A percentile compares a stretch with the other conserved stretches of the same genome.
These are phyloP conservation scores for Favolaschia claudopus DNA, from an alignment of 768 basidiomycete species.

Conservation along the genomic window DNA sequence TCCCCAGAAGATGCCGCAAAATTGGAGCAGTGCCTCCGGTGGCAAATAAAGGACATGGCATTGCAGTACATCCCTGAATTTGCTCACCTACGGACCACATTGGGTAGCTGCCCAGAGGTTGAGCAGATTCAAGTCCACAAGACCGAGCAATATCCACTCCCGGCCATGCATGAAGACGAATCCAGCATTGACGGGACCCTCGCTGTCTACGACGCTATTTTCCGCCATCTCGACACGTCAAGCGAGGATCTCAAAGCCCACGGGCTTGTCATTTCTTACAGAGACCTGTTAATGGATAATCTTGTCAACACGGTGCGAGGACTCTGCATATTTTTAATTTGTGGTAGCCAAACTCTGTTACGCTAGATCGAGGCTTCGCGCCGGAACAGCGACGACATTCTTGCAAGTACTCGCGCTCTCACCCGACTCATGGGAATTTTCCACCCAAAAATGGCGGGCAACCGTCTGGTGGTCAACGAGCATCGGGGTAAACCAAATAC, in stretches of 20 bases:
- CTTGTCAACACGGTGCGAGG: conserved; percentile 17
- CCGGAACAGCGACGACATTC: conserved; percentile 6
- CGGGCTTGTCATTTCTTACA: conserved; percentile 21
- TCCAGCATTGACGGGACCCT: conserved; percentile 26
- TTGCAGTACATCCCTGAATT: conserved; percentile 11
- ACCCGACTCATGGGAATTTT: conserved; percentile 31
- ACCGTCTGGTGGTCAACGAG: conserved; percentile 33
- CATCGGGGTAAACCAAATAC: conserved; percentile 38
- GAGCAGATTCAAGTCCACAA: conserved; percentile 25
- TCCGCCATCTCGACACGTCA: background rate
- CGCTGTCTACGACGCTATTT: conserved; percentile 9
- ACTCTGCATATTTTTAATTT: background rate
- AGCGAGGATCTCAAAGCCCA: conserved; percentile 12
- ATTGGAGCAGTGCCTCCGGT: background rate
- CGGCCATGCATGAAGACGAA: conserved; percentile 30
- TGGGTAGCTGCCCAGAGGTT: conserved; percentile 3
- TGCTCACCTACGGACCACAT: background rate
- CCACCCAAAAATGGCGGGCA: conserved; percentile 34
- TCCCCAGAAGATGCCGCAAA: background rate
- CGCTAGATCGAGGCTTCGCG: conserved; percentile 12
- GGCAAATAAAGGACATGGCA: conserved; percentile 20
- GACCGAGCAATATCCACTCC: conserved; percentile 22
- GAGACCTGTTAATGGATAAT: conserved; percentile 19
- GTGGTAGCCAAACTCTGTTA: background rate
- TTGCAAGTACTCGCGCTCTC: background rate